phyloP scores from a whole-genome alignment of 2,329 filamentous ascomycete species.

The Nemania bipapillata region DNA sequence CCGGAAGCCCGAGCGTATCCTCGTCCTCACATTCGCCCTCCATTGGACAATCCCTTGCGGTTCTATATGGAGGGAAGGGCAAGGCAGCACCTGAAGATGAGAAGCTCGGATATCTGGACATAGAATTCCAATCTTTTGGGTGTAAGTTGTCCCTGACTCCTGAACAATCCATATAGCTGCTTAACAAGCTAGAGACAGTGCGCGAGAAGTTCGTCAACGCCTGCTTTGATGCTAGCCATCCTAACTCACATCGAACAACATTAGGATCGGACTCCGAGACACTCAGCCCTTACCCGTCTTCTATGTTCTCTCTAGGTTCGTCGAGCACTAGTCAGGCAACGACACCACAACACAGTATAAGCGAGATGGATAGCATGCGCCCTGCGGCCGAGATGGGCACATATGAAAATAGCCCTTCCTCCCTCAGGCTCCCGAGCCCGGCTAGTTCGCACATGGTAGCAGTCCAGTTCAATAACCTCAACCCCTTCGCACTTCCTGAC shows the following conservation, averaged over 20 bases:
- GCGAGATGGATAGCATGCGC: conserved; percentile 5
- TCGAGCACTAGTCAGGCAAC: conserved; percentile 11
- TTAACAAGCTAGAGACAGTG: conserved; percentile 27
- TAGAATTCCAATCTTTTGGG: conserved; percentile 39
- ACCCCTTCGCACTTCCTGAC: conserved; percentile 12
- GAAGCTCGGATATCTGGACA: conserved; percentile 39
- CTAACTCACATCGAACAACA: conserved; percentile 6
- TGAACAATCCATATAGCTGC: neutral
- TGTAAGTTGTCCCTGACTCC: conserved; percentile 25
- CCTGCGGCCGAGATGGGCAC: conserved; percentile 13
- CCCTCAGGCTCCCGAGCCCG: conserved; percentile 28
- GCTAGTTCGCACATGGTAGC: conserved; percentile 15
- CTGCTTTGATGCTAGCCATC: conserved; percentile 42
- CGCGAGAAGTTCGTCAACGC: conserved; percentile 43
- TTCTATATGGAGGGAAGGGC: conserved; percentile 40
- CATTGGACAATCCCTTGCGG: neutral
- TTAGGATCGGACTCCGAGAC: conserved; percentile 16
- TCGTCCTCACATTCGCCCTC: conserved; percentile 25
- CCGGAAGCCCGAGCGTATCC: neutral
- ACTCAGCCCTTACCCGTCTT: neutral
- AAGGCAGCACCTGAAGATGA: conserved; percentile 35
- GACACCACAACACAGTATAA: conserved; percentile 20
- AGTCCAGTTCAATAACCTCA: conserved; percentile 10
- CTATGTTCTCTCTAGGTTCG: conserved; percentile 16
- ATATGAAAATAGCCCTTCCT: neutral